Percentiles rank a stretch among this genome's conserved stretches.
Evolutionary conservation across 1,139 yeast genomes (phyloP).

Genomic region (Arxiozyma slooffiae): DNA sequence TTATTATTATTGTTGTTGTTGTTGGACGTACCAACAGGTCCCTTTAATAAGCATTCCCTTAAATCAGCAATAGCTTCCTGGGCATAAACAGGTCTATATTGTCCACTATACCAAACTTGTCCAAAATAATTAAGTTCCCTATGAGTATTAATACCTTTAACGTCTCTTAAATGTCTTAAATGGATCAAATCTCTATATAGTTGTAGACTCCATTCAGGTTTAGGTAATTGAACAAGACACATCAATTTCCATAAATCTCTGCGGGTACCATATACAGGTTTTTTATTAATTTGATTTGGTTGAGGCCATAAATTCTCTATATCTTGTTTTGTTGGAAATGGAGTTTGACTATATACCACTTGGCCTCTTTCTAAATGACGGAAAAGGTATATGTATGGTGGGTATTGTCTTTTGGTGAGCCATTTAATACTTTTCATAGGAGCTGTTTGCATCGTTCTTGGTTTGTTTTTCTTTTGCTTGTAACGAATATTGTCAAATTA

Average conservation of each 20-base stretch:
- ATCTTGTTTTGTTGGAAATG: conserved; percentile 49
- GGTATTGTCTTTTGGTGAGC: conserved; percentile 47
- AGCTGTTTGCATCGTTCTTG: neutral
- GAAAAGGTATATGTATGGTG: conserved; percentile 76
- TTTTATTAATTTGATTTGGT: conserved; percentile 84
- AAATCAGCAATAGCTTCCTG: conserved; percentile 91
- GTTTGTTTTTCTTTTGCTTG: neutral
- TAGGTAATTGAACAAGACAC: conserved; percentile 69
- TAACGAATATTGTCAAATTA: neutral
- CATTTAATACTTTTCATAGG: conserved; percentile 33
- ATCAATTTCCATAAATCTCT: conserved; percentile 84
- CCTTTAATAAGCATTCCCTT: conserved; percentile 57
- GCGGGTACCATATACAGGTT: conserved; percentile 50
- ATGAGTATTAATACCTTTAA: conserved; percentile 54
- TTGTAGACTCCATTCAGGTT: conserved; percentile 57
- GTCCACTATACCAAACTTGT: conserved; percentile 76
- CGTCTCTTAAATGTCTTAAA: conserved; percentile 65
- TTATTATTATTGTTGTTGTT: conserved; percentile 27
- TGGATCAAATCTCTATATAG: conserved; percentile 69
- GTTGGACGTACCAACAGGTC: conserved; percentile 20
- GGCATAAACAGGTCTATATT: conserved; percentile 79
- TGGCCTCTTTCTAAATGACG: conserved; percentile 85
- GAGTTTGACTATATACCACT: conserved; percentile 79
- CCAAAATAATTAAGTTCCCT: conserved; percentile 70
- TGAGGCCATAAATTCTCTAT: conserved; percentile 63